phyloP scores from a whole-genome alignment of 192 early-diverging fungal genomes.

The Coemansia sp. region DNA sequence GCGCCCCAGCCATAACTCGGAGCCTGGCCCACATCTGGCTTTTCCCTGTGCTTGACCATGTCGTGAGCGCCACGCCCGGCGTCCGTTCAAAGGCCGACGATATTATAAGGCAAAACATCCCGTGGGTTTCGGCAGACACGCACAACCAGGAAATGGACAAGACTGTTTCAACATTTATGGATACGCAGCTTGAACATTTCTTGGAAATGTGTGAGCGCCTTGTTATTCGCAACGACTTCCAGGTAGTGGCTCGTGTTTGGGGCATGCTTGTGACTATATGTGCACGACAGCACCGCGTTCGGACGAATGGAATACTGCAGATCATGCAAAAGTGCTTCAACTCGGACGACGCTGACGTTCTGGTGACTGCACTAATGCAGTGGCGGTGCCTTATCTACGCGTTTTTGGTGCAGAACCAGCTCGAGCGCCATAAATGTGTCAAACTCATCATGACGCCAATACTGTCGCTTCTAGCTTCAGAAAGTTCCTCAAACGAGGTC shows the following conservation, averaged over 20 bases:
- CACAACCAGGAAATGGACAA: slow-evolving; percentile 35
- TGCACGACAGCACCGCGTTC: slow-evolving; percentile 27
- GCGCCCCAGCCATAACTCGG: slow-evolving; percentile 26
- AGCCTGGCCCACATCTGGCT: slow-evolving; percentile 35
- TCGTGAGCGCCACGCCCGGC: slow-evolving; percentile 39
- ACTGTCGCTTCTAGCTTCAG: slow-evolving; percentile 14
- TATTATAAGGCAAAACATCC: slow-evolving; percentile 48
- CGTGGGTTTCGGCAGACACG: slow-evolving; percentile 47
- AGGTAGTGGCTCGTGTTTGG: slow-evolving; percentile 39
- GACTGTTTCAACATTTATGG: slow-evolving; percentile 19
- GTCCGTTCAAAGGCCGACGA: slow-evolving; percentile 46
- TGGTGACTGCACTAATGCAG: slow-evolving; percentile 43
- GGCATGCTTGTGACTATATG: slow-evolving; percentile 47
- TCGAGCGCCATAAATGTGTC: slow-evolving; percentile 31
- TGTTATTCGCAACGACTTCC: slow-evolving; percentile 23
- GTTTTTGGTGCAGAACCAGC: slow-evolving; percentile 25
- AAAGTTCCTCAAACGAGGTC: slow-evolving; percentile 4
- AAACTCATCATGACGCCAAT: slow-evolving; percentile 38
- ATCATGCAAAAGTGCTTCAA: slow-evolving; percentile 48
- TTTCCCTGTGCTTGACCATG: slow-evolving; percentile 37
- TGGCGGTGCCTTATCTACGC: slow-evolving; percentile 56
- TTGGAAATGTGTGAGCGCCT: slow-evolving; percentile 18
- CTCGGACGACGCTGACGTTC: slow-evolving; percentile 18
- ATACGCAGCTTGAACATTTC: slow-evolving; percentile 15
- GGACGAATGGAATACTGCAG: slow-evolving; percentile 31